Evolutionary conservation across 2,329 filamentous ascomycete genomes (phyloP).

Genomic region (Plectosphaerella cucumerina): DNA sequence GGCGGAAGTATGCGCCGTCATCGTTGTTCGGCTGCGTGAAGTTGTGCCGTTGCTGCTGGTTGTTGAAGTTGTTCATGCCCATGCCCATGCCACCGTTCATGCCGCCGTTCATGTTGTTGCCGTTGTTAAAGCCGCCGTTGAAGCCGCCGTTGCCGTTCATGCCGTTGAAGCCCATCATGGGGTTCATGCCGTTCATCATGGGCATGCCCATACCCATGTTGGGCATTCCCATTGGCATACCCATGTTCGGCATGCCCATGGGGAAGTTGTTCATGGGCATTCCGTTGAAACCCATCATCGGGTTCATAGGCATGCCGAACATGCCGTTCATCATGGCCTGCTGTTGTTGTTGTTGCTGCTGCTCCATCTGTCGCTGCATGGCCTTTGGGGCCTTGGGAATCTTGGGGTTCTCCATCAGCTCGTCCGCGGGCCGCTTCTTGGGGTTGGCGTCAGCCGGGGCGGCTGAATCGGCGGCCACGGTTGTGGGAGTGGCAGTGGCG

Average conservation of each 20-base stretch:
- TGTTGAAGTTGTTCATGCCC: constrained; percentile 21
- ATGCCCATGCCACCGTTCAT: constrained; percentile 26
- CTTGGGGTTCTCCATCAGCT: constrained; percentile 59
- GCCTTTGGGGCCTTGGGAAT: constrained; percentile 63
- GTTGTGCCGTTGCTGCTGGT: constrained; percentile 21
- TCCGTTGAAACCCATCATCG: constrained; percentile 18
- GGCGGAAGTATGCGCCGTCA: constrained; percentile 90
- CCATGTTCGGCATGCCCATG: constrained; percentile 26
- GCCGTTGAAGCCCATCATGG: constrained; percentile 25
- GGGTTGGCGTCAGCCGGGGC: constrained; percentile 28
- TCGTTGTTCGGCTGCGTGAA: constrained; percentile 59
- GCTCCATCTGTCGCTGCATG: constrained; percentile 54
- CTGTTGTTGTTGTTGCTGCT: constrained; percentile 40
- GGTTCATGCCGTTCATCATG: constrained; percentile 29
- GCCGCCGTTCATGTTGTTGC: constrained; percentile 20
- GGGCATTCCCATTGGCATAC: constrained; percentile 12
- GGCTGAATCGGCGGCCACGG: constrained; percentile 17
- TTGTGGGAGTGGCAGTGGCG: constrained; percentile 20
- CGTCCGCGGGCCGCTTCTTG: constrained; percentile 82
- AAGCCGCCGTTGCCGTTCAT: constrained; percentile 19
- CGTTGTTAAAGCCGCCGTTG: constrained; percentile 24
- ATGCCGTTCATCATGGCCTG: constrained; percentile 41
- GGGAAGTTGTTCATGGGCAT: constrained; percentile 23
- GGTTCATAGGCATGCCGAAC: constrained; percentile 22
- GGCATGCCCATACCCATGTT: constrained; percentile 17